These are phyloP conservation scores for Casaregolazyma suthepensis DNA, from an alignment of 1,139 yeast species.

Conservation along the genomic window DNA sequence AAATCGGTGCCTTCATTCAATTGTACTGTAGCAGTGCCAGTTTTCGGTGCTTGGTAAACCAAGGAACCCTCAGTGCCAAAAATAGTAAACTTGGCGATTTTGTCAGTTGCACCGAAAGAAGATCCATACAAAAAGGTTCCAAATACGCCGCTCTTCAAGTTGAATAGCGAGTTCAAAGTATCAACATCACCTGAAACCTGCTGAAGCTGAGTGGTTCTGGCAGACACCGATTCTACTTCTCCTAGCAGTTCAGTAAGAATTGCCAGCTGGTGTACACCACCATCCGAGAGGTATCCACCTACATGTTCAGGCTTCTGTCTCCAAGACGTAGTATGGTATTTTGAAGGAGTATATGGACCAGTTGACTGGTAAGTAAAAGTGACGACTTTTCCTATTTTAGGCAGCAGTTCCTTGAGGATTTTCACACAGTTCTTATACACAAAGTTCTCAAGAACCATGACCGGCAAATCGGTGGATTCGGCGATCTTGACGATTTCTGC, in stretches of 20 bases:
- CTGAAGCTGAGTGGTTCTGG: conserved; percentile 68
- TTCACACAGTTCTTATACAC: conserved; percentile 55
- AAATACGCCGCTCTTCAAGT: conserved; percentile 56
- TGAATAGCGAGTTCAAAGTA: conserved; percentile 62
- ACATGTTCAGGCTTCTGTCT: conserved; percentile 83
- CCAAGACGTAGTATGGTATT: conserved; percentile 65
- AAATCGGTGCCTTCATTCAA: conserved; percentile 42
- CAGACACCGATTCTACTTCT: conserved; percentile 59
- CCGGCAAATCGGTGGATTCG: conserved; percentile 54
- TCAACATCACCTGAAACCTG: conserved; percentile 77
- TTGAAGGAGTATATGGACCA: conserved; percentile 63
- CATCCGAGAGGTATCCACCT: conserved; percentile 88
- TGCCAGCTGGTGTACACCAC: conserved; percentile 94
- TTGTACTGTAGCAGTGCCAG: conserved; percentile 45
- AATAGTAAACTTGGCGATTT: conserved; percentile 58
- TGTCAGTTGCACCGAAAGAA: conserved; percentile 80
- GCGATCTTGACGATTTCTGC: conserved; percentile 65
- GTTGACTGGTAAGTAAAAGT: conserved; percentile 77
- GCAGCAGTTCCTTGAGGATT: conserved; percentile 48
- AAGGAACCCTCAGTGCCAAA: conserved; percentile 76
- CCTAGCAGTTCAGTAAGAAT: conserved; percentile 80
- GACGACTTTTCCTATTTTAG: conserved; percentile 67
- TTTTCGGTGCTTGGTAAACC: conserved; percentile 41
- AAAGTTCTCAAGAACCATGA: conserved; percentile 82
- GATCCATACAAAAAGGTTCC: conserved; percentile 91